Evolutionary conservation across 176 grass and related monocot genomes (phyloP).

Genomic region (Eleusine indica): DNA sequence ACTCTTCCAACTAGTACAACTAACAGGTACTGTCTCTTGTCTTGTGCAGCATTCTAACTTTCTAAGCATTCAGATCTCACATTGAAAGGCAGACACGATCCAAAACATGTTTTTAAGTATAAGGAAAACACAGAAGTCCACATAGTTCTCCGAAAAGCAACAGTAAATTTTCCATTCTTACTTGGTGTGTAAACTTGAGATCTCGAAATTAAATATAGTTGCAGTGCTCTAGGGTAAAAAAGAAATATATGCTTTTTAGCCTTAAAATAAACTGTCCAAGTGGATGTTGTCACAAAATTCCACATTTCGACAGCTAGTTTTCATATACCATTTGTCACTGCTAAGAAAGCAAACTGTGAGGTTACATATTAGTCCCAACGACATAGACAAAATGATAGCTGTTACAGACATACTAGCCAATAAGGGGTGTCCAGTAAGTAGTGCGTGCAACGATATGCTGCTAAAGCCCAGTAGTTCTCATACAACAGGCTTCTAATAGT

Average conservation of each 20-base stretch:
- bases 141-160: not conserved
- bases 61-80: not conserved
- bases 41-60: not conserved
- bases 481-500: not conserved
- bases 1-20: slow-evolving; percentile 8
- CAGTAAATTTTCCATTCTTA: not conserved
- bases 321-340: not conserved
- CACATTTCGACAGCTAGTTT: not conserved
- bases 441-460: not conserved
- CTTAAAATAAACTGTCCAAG: not conserved
- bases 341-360: not conserved
- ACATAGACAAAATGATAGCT: not conserved
- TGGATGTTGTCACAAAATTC: not conserved
- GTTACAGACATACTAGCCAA: not conserved
- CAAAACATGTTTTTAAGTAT: not conserved
- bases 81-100: not conserved
- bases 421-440: not conserved
- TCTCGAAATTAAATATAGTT: not conserved
- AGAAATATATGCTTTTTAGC: not conserved
- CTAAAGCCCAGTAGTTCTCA: slow-evolving; percentile 13
- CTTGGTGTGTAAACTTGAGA: not conserved
- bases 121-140: not conserved
- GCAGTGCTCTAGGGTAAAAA: not conserved
- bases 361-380: not conserved
- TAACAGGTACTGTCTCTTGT: not conserved